Conservation (phyloP, 2,329 filamentous ascomycete genomes). For the Aspergillus thermomutatus region DNA sequence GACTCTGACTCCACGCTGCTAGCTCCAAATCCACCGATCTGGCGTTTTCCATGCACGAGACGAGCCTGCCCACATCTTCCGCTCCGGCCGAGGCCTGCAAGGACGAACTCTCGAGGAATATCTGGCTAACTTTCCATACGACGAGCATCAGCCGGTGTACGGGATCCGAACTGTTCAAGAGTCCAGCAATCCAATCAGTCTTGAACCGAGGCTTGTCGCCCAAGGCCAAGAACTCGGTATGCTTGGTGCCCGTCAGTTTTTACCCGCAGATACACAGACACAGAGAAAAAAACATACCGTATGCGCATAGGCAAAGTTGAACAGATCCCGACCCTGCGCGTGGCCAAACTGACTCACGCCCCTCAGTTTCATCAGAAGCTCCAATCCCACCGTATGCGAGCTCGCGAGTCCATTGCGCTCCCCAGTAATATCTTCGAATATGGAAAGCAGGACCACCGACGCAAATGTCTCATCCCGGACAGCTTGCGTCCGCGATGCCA, state of each 20-base stretch:
- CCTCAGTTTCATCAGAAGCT: slow-evolving; percentile 33
- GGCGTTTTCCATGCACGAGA: slow-evolving; percentile 22
- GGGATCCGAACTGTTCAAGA: slow-evolving; percentile 28
- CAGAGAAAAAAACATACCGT: slow-evolving; percentile 22
- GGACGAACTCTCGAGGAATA: slow-evolving; percentile 23
- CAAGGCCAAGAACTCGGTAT: slow-evolving; percentile 33
- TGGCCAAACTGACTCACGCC: slow-evolving; percentile 28
- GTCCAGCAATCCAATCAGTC: slow-evolving; percentile 25
- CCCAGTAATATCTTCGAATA: slow-evolving; percentile 39
- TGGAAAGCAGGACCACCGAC: slow-evolving; percentile 33
- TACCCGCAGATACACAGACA: neutral
- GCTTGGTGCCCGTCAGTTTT: slow-evolving; percentile 20
- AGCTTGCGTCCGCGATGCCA: slow-evolving; percentile 28
- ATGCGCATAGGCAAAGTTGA: slow-evolving; percentile 36
- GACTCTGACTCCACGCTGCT: slow-evolving; percentile 26
- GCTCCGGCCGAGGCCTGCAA: slow-evolving; percentile 15
- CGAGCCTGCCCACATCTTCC: slow-evolving; percentile 16
- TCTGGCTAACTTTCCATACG: slow-evolving; percentile 28
- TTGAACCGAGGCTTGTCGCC: slow-evolving; percentile 29
- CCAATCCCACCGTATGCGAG: slow-evolving; percentile 36
- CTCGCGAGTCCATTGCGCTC: slow-evolving; percentile 34
- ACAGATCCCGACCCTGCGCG: slow-evolving; percentile 33
- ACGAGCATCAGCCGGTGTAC: slow-evolving; percentile 29
- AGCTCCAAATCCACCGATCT: slow-evolving; percentile 27
- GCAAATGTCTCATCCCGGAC: slow-evolving; percentile 38